Percentiles rank a stretch among this genome's conserved stretches.
Conservation (phyloP, 345 rosid species). For the Raphanus raphanistrum region DNA sequence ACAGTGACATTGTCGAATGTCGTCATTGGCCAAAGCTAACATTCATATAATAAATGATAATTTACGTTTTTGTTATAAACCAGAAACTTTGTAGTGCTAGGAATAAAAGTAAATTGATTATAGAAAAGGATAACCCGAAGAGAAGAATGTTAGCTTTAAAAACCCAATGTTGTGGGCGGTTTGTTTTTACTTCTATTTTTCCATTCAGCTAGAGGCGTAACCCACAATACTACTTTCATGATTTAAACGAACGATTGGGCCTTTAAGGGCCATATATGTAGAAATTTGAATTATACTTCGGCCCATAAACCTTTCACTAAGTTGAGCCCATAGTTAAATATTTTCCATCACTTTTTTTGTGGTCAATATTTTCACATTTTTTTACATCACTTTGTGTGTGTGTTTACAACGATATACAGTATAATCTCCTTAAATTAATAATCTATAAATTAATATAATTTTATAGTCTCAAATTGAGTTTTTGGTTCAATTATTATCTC, state of each 20-base stretch:
- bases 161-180: conserved; percentile 23
- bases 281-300: background rate
- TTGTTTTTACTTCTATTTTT: background rate
- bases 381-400: no score
- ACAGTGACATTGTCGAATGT: conserved; percentile 37
- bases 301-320: background rate
- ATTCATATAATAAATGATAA: background rate
- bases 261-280: background rate
- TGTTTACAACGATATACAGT: no score
- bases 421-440: no score
- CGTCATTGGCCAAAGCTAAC: conserved; percentile 29
- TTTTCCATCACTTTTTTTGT: background rate
- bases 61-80: background rate
- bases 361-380: no score
- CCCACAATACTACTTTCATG: background rate
- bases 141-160: conserved; percentile 8
- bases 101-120: background rate
- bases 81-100: background rate
- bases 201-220: background rate
- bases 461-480: no score
- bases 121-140: conserved; percentile 20
- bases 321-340: background rate
- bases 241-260: background rate
- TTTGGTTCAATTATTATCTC: no score
- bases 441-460: no score